Base-by-base conservation (phyloP, 2,329 filamentous ascomycete species). In the Chaetomium olivaceum region DNA sequence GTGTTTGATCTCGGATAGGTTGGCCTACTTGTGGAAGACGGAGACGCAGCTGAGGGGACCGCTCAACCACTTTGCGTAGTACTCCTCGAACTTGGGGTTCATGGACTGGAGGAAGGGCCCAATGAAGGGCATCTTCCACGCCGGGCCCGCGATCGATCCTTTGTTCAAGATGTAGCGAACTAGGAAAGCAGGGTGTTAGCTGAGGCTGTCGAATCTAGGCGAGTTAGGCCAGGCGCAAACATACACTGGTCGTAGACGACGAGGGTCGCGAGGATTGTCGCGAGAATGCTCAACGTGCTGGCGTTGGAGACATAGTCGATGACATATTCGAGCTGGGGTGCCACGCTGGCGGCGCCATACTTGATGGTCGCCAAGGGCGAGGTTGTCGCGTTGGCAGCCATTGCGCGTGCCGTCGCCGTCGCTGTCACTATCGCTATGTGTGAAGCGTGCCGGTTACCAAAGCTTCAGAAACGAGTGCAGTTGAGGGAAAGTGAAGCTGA, bases 81-180 rank as follows among this genome's bases (percentile, higher is more conserved):
- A 99, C 74, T 93, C 87, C 67, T 90, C 88, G 77, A 97, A 98
- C 75, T 94, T 92, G 65, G 95, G 95, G 78, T 96, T 89, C 73
- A 98, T 83, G 31, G 93, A 97, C 76, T 97, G 83, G 64, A 98
- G 84, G 79, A 99, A 98, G 5, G 95, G 94, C n/a, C 95, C 95
- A 77, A 98, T 93, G 75, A 95, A 94, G 51, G 91, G 91, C 65
- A 89, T 82, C 79, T 95, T 95, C 83, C 85, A 90, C 54, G 84
- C 72, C 31, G 91, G 91, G 48, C 91, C 91, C 60, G 85, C 87
- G 73, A 95, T 93, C 29, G 85, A 85, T 65, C 91, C 90, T 78
- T 94, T 94, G 73, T 87, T 86, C 74, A 83, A 82, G 71, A 92
- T 82, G 76, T 94, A 95, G 77, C 85, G 89, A 72, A 90, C 91